Evolutionary conservation across 306 rosid species (phyloP).

Genomic region (Adenanthera pavonina): DNA sequence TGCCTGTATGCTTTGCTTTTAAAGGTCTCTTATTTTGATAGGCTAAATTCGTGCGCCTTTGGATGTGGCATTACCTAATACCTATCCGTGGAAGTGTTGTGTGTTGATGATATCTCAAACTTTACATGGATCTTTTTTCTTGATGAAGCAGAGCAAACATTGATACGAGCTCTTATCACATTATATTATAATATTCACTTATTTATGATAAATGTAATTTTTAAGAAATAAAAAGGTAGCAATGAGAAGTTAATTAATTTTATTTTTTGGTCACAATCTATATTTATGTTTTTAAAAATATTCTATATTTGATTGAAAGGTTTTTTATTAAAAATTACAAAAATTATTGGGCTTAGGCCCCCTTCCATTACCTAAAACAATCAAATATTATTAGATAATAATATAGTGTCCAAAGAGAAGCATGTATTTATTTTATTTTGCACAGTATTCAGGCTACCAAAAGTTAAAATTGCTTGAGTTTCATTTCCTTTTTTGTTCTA

Average conservation of each 20-base stretch:
- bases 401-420: not conserved
- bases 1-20: not conserved
- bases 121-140: not conserved
- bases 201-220: no score
- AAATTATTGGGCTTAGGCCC: no score
- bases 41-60: not conserved
- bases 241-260: not conserved
- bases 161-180: not conserved
- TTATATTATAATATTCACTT: no score
- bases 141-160: not conserved
- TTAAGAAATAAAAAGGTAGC: no score
- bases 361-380: no score
- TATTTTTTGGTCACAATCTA: no score
- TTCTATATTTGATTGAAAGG: no score
- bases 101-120: not conserved
- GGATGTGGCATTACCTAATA: not conserved
- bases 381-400: no score
- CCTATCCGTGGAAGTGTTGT: not conserved
- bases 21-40: not conserved
- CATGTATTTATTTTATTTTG: not conserved
- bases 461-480: not conserved
- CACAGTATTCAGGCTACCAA: not conserved
- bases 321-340: no score
- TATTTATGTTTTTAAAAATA: not conserved
- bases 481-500: not conserved